Evolutionary conservation across 2,329 filamentous ascomycete genomes (phyloP).

Genomic region (Colletotrichum euphorbiae): DNA sequence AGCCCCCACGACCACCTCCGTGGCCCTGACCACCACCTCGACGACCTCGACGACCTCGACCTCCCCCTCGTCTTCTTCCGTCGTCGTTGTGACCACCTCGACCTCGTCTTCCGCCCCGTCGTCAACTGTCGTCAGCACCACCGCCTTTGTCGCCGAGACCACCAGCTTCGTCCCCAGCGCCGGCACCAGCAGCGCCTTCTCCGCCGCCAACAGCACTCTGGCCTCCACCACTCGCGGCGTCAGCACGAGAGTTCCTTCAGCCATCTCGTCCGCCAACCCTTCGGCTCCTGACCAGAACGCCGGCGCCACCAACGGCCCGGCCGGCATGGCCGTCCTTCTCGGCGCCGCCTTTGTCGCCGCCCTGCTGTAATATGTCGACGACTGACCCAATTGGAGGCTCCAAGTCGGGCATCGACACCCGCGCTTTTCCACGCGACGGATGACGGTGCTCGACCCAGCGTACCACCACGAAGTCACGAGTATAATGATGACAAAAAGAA

Average conservation of each 20-base stretch:
- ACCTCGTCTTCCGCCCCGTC: constrained; percentile 23
- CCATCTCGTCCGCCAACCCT: constrained; percentile 4
- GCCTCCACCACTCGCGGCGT: constrained; percentile 18
- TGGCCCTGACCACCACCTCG: constrained; percentile 44
- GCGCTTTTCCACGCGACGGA: not conserved
- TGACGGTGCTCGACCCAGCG: constrained; percentile 1
- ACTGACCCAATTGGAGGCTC: constrained; percentile 38
- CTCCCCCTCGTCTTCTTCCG: constrained; percentile 30
- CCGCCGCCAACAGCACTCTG: constrained; percentile 27
- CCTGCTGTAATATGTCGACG: constrained; percentile 29
- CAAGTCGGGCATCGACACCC: constrained; percentile 5
- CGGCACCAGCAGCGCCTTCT: constrained; percentile 27
- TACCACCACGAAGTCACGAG: constrained; percentile 39
- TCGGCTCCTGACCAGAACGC: constrained; percentile 14
- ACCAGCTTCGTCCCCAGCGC: constrained; percentile 20
- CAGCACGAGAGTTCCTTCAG: constrained; percentile 18
- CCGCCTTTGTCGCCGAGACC: constrained; percentile 10
- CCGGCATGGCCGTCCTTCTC: constrained; percentile 34
- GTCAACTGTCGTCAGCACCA: constrained; percentile 17
- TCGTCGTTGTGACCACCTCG: constrained; percentile 5
- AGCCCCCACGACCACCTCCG: constrained; percentile 44
- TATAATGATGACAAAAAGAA: constrained; percentile 26
- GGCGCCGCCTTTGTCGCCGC: constrained; percentile 38
- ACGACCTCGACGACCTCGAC: constrained; percentile 44
- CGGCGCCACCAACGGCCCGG: constrained; percentile 29